Conservation (phyloP, 1,284 basidiomycete genomes). For the Naganishia albida region DNA sequence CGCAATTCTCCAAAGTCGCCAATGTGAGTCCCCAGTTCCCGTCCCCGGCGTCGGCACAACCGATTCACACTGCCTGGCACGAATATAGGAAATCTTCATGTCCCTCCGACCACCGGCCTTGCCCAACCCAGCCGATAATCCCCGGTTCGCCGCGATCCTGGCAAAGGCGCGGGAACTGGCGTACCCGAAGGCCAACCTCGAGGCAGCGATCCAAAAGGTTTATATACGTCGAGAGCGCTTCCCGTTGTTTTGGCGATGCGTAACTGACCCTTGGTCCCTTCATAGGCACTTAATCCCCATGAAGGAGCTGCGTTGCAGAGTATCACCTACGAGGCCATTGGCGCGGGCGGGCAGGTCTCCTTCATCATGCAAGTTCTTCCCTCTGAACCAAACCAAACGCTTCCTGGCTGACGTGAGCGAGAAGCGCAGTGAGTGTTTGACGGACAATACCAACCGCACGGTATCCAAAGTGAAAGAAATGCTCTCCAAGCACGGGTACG, state of each 20-base stretch:
- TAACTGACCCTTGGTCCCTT: background rate
- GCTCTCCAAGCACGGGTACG: slow-evolving; percentile 64
- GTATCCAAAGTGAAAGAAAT: slow-evolving; percentile 65
- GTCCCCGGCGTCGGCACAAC: too few relatives aligned
- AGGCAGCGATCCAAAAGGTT: slow-evolving; percentile 69
- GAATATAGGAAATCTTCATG: slow-evolving; percentile 67
- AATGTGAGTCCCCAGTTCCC: slow-evolving; percentile 57
- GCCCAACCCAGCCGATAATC: slow-evolving; percentile 65
- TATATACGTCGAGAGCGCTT: slow-evolving; percentile 32
- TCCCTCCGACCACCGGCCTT: slow-evolving; percentile 69
- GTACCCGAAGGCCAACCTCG: slow-evolving; percentile 75
- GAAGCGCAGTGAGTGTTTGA: slow-evolving; percentile 70
- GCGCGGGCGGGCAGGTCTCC: slow-evolving; percentile 64
- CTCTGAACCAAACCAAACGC: background rate
- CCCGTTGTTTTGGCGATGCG: background rate
- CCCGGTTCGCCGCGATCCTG: slow-evolving; percentile 63
- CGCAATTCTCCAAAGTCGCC: slow-evolving; percentile 62
- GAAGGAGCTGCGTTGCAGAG: slow-evolving; percentile 38
- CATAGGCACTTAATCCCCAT: slow-evolving; percentile 30
- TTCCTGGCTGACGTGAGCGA: background rate
- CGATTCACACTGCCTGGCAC: background rate
- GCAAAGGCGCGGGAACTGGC: slow-evolving; percentile 66
- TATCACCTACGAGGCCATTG: slow-evolving; percentile 70
- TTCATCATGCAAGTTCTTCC: slow-evolving; percentile 69
- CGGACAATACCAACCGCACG: slow-evolving; percentile 72